These are phyloP conservation scores for Cupressus sempervirens DNA, from an alignment of 75 land plant species.

Conservation along the genomic window DNA sequence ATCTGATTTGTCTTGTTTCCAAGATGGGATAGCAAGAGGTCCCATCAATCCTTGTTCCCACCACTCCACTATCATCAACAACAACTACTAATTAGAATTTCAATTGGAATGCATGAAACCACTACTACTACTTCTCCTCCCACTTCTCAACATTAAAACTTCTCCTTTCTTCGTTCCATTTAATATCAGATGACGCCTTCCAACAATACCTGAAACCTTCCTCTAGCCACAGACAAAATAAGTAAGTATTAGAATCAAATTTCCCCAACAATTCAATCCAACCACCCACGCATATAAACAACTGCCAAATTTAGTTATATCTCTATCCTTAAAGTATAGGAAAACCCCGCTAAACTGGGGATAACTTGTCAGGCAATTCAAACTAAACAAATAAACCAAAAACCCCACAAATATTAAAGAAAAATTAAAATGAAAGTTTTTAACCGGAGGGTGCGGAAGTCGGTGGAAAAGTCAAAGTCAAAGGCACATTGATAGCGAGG, in stretches of 20 bases:
- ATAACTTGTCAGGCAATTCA: not conserved
- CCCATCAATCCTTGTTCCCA: conserved; percentile 10
- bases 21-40: conserved; percentile 10
- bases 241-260: conserved; percentile 3
- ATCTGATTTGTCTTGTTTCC: conserved; percentile 8
- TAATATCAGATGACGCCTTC: not conserved
- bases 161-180: not conserved
- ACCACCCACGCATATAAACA: not conserved
- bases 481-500: not conserved
- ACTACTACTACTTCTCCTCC: conserved; percentile 4
- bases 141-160: not conserved
- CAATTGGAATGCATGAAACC: not conserved
- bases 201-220: not conserved
- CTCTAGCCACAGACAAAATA: not conserved
- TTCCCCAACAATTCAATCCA: not conserved
- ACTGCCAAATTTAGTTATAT: conserved; percentile 12
- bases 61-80: conserved; percentile 6
- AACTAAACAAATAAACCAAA: not conserved
- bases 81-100: not conserved
- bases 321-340: not conserved
- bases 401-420: not conserved
- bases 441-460: not conserved
- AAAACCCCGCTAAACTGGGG: not conserved
- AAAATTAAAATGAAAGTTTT: not conserved
- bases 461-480: conserved; percentile 4